Percentiles rank a stretch among this genome's conserved stretches.
Evolutionary conservation across 1,284 basidiomycete species (phyloP).

Genomic region (Rhodotorula mucilaginosa): DNA sequence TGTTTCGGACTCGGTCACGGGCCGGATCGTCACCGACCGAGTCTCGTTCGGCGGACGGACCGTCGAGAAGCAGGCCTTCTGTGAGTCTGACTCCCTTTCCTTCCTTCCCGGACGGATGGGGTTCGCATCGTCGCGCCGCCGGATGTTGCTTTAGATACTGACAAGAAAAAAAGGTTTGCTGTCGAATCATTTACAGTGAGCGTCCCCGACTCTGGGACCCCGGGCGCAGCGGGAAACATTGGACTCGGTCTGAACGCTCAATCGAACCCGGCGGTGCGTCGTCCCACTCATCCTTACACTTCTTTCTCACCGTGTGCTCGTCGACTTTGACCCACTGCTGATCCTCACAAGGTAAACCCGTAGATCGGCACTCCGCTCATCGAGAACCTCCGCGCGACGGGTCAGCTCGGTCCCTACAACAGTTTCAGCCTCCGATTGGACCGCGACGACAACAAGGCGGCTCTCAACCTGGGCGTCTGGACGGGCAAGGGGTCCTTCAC

Average conservation of each 20-base stretch:
- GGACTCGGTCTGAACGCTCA: background rate
- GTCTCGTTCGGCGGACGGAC: constrained; percentile 2
- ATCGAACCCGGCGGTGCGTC: background rate
- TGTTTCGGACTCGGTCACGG: background rate
- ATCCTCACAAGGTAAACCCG: background rate
- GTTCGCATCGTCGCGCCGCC: background rate
- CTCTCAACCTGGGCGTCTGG: background rate
- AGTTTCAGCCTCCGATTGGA: background rate
- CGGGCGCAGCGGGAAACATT: background rate
- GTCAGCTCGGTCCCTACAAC: background rate
- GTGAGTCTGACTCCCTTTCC: background rate
- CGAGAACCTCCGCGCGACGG: constrained; percentile 4
- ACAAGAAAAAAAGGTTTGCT: background rate
- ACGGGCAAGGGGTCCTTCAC: background rate
- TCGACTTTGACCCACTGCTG: background rate
- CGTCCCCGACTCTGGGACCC: background rate
- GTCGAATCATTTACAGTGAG: background rate
- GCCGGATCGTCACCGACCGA: background rate
- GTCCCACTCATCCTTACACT: too few species aligned
- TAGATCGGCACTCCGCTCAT: constrained; percentile 4
- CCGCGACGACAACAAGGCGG: background rate
- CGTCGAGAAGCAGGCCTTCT: background rate
- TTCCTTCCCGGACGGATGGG: too few species aligned
- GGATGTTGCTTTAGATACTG: background rate
- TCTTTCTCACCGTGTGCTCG: background rate